phyloP scores from a whole-genome alignment of 2,329 filamentous ascomycete species.

The Ophiosphaerella narmari region DNA sequence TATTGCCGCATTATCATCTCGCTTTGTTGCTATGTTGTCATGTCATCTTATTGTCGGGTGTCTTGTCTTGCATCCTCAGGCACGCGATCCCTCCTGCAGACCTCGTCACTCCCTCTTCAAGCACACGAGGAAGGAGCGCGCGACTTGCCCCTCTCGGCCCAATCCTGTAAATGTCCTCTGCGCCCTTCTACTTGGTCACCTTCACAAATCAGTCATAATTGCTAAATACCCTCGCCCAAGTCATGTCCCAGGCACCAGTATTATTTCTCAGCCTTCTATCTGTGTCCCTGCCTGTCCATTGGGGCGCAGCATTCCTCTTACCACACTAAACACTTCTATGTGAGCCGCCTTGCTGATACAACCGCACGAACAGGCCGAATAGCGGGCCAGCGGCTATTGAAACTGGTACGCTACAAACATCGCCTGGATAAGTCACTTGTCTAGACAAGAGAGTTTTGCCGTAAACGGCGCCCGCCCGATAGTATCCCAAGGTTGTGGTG shows the following conservation, averaged over 20 bases:
- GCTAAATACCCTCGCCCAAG: slow-evolving; percentile 2
- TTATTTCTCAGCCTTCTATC: slow-evolving; percentile 29
- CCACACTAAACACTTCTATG: slow-evolving; percentile 7
- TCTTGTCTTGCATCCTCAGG: slow-evolving; percentile 16
- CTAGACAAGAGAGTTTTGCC: slow-evolving; percentile 6
- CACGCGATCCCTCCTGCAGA: slow-evolving; percentile 20
- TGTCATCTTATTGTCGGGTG: too few relatives aligned
- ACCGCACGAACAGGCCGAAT: slow-evolving; percentile 27
- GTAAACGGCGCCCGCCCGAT: slow-evolving; percentile 6
- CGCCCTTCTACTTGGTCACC: slow-evolving; percentile 2
- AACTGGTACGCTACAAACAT: slow-evolving; percentile 16
- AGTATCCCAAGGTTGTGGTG: not conserved
- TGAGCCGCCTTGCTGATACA: slow-evolving; percentile 21
- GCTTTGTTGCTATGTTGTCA: too few relatives aligned
- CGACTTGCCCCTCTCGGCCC: slow-evolving; percentile 1
- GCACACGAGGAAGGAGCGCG: slow-evolving; percentile 10
- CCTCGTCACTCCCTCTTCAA: slow-evolving; percentile 9
- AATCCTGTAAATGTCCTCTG: slow-evolving; percentile 4
- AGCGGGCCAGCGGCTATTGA: slow-evolving; percentile 22
- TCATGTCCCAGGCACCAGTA: slow-evolving; percentile 29
- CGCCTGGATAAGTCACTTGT: slow-evolving; percentile 22
- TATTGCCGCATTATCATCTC: too few relatives aligned
- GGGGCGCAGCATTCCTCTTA: slow-evolving; percentile 30
- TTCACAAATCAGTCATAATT: slow-evolving; percentile 2
- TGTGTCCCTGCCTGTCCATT: slow-evolving; percentile 7